Conservation (phyloP, 176 grass and related monocot genomes). For the Pontederia paniculata region DNA sequence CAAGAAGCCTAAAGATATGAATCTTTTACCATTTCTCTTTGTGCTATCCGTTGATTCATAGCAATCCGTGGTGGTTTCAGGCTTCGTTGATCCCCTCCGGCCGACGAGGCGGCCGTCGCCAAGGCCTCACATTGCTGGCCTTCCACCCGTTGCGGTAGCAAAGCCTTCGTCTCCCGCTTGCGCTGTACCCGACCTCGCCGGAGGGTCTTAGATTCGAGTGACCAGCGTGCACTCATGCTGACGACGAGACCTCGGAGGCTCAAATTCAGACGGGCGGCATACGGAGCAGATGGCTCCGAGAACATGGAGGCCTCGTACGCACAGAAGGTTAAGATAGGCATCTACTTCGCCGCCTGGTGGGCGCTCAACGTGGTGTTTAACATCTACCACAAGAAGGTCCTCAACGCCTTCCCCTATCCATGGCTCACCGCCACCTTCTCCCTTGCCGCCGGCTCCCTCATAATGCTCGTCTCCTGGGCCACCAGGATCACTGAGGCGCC, state of each 20-base stretch:
- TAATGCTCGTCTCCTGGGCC: conserved; percentile 88
- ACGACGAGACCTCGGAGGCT: background rate
- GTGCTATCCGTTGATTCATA: too few relatives aligned
- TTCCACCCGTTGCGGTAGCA: conserved; percentile 26
- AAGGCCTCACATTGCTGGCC: background rate
- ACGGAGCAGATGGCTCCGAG: conserved; percentile 31
- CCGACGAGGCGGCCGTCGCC: conserved; percentile 18
- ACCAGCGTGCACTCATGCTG: background rate
- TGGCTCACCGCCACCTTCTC: conserved; percentile 91
- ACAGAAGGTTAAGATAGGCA: conserved; percentile 64
- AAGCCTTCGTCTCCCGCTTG: conserved; percentile 23
- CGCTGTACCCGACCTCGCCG: conserved; percentile 41
- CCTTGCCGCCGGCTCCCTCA: conserved; percentile 48
- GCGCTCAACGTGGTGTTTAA: conserved; percentile 95
- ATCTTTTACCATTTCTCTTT: background rate
- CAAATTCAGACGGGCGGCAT: conserved; percentile 18
- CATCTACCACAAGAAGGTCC: conserved; percentile 95
- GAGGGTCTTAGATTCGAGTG: conserved; percentile 9
- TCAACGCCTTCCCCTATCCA: conserved; percentile 89
- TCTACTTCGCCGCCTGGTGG: conserved; percentile 95
- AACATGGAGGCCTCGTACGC: conserved; percentile 27
- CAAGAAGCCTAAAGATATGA: background rate
- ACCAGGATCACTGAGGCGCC: conserved; percentile 59
- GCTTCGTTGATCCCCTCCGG: conserved; percentile 24
- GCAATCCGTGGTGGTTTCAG: conserved; percentile 13